These are phyloP conservation scores for Euphorbia tirucalli DNA, from an alignment of 345 rosid genomes.

Conservation along the genomic window DNA sequence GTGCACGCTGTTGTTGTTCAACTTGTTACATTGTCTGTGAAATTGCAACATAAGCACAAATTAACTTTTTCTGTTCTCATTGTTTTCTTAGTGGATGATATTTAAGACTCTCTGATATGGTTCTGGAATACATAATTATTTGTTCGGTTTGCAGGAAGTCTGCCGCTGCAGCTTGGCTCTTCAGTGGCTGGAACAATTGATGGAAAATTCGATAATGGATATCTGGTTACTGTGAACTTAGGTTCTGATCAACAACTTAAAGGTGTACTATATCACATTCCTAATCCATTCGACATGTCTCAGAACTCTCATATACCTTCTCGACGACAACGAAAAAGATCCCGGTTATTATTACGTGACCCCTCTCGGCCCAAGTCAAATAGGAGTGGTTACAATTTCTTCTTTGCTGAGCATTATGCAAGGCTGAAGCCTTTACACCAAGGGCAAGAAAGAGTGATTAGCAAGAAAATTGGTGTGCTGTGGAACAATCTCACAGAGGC, in stretches of 20 bases:
- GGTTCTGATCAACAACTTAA: conserved; percentile 54
- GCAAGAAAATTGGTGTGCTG: conserved; percentile 60
- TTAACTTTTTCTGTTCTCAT: neutral
- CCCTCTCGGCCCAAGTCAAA: conserved; percentile 66
- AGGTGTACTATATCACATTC: conserved; percentile 63
- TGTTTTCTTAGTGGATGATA: neutral
- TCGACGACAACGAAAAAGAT: conserved; percentile 49
- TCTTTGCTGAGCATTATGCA: conserved; percentile 62
- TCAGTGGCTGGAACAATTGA: conserved; percentile 66
- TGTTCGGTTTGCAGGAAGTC: conserved; percentile 30
- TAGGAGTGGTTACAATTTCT: conserved; percentile 77
- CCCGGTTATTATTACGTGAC: conserved; percentile 45
- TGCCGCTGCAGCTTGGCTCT: conserved; percentile 47
- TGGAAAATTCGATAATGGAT: conserved; percentile 78
- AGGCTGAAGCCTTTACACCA: conserved; percentile 53
- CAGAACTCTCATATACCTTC: conserved; percentile 35
- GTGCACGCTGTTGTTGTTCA: neutral
- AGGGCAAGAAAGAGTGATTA: conserved; percentile 57
- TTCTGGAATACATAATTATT: neutral
- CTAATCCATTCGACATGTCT: conserved; percentile 30
- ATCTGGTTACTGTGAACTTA: conserved; percentile 53
- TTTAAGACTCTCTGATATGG: too few species aligned
- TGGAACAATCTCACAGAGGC: conserved; percentile 72
- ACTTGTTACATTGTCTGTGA: neutral
- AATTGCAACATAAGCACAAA: neutral